Percentiles rank a stretch among this genome's conserved stretches.
These are phyloP conservation scores for Rubia peregrina DNA, from an alignment of 305 asterid species.

Conservation along the genomic window DNA sequence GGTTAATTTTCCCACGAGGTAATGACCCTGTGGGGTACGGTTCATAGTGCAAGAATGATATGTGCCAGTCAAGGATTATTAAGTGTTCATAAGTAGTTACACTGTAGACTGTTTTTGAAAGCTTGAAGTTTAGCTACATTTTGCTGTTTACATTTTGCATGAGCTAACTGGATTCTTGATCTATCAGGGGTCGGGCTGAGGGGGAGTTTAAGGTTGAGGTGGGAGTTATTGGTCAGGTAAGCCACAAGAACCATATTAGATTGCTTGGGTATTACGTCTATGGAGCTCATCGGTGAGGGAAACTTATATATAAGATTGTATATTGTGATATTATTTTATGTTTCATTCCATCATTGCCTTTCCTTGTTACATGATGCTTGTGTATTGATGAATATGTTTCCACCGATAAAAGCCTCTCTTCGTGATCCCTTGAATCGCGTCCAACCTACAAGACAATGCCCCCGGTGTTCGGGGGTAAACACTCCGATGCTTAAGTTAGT, in stretches of 20 bases:
- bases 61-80: too few relatives aligned
- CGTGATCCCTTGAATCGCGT: too few relatives aligned
- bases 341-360: background rate
- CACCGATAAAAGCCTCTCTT: too few relatives aligned
- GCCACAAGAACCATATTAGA: conserved; percentile 76
- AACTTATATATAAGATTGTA: background rate
- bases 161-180: conserved; percentile 12
- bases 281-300: conserved; percentile 63
- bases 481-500: too few relatives aligned
- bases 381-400: conserved; percentile 61
- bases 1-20: too few relatives aligned
- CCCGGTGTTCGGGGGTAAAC: too few relatives aligned
- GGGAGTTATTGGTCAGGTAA: conserved; percentile 63
- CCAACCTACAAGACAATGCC: too few relatives aligned
- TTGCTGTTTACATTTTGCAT: conserved; percentile 13
- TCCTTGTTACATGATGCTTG: conserved; percentile 52
- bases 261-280: conserved; percentile 71
- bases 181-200: conserved; percentile 67
- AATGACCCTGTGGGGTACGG: too few relatives aligned
- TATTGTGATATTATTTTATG: background rate
- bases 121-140: background rate
- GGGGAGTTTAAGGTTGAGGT: conserved; percentile 77
- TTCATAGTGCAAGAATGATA: too few relatives aligned
- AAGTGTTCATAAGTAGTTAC: too few relatives aligned
- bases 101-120: background rate